These are phyloP conservation scores for Ceratobasidium sp. DNA, from an alignment of 1,284 basidiomycete species.

Conservation along the genomic window DNA sequence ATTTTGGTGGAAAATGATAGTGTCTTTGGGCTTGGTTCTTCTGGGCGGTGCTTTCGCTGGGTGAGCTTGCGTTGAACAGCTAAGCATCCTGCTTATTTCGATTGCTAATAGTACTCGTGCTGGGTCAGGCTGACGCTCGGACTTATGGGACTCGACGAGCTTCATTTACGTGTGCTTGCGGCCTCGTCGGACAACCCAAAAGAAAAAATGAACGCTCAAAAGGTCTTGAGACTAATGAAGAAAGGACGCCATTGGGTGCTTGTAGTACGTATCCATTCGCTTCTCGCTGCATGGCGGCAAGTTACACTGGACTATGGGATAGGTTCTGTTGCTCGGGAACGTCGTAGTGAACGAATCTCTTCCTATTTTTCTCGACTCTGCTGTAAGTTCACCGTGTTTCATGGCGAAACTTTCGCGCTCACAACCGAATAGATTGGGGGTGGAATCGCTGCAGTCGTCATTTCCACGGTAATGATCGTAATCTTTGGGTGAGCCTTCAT, in stretches of 20 bases:
- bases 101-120: not conserved
- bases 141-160: conserved; percentile 92
- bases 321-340: conserved; percentile 83
- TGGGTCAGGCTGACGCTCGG: conserved; percentile 74
- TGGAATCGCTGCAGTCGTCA: conserved; percentile 80
- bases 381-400: conserved; percentile 59
- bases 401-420: conserved; percentile 42
- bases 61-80: conserved; percentile 56
- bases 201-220: conserved; percentile 74
- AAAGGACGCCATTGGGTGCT: conserved; percentile 94
- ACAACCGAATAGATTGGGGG: conserved; percentile 67
- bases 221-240: conserved; percentile 77
- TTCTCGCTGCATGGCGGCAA: not conserved
- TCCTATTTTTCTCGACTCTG: conserved; percentile 91
- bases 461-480: conserved; percentile 84
- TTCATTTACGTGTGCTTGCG: conserved; percentile 86
- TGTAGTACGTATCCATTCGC: conserved; percentile 60
- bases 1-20: conserved; percentile 70
- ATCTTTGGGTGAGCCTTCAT: conserved; percentile 73
- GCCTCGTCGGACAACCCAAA: conserved; percentile 74
- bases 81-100: not conserved
- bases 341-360: conserved; percentile 92
- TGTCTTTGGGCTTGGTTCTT: conserved; percentile 73
- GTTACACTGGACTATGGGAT: not conserved
- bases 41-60: conserved; percentile 86